phyloP scores from a whole-genome alignment of 78 protist genomes.

The Dictyostelium intermedium region DNA sequence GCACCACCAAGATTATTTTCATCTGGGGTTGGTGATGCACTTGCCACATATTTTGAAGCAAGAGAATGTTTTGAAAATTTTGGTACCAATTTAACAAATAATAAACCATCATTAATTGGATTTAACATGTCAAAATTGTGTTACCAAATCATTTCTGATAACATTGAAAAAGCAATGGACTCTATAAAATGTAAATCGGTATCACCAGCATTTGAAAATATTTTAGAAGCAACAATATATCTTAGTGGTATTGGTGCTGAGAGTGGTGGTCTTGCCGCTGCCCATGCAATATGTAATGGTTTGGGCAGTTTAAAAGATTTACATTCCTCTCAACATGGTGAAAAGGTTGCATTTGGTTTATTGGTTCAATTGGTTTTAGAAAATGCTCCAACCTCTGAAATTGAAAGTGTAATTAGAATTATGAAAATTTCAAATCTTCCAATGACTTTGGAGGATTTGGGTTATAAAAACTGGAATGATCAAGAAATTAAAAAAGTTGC shows the following conservation, averaged over 20 bases:
- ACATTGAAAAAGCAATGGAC: background rate
- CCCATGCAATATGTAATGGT: background rate
- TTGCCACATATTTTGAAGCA: background rate
- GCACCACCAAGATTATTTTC: background rate
- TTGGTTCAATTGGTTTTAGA: background rate
- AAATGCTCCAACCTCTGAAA: background rate
- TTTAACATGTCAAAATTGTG: background rate
- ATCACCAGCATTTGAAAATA: background rate
- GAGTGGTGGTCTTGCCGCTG: background rate
- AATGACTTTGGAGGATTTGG: background rate
- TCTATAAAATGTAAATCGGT: background rate
- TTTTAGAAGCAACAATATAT: background rate
- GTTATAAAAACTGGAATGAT: background rate
- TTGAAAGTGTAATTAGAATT: background rate
- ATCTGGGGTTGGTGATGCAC: background rate
- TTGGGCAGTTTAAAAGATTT: background rate
- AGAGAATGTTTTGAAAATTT: background rate
- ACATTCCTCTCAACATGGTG: background rate
- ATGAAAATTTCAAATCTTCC: background rate
- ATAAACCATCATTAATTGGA: background rate
- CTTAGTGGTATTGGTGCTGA: background rate
- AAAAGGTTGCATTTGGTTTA: slow-evolving; percentile 3
- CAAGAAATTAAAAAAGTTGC: background rate
- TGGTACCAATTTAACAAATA: background rate
- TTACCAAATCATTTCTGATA: background rate